Base-by-base conservation (phyloP, 2,329 filamentous ascomycete genomes). In the Paraphaeosphaeria sporulosa region DNA sequence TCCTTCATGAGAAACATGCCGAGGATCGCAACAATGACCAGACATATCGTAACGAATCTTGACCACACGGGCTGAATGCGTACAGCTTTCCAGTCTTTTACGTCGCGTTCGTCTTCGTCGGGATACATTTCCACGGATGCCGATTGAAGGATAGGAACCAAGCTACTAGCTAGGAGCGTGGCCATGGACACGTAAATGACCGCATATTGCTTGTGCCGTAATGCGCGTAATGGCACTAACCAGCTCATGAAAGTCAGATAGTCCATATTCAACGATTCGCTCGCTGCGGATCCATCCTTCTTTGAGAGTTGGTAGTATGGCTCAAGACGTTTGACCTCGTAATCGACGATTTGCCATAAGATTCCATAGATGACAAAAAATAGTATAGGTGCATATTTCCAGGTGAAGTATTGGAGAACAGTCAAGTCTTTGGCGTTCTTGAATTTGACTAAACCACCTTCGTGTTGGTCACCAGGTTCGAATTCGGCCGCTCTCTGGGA, bases 181-280 rank as follows among this genome's bases (percentile, higher is more conserved):
- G 87, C 86, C 6, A 90, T 64, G 0, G 89, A 90, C 0, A 88
- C 91, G 15, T 89, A 79, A 0, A 85, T 85, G 6, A 93, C 90
- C 0, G 90, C 89, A 71, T 88, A 90, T 67, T 93, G 90, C 47
- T 82, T 83, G 63, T 86, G 84, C 61, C 81, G 81, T 2, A 91
- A 69, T 1, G 90, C 89, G 48, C 84, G 82, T 4, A 92, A 75
- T 0, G 90, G 90, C 2, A 89, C 83, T 42, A 89, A 76, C 68
- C 90, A 87, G 68, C 84, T 88, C 78, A 89, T 86, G 66, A 87
- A 84, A 5, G 89, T 91, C 47, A 91, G 83, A 61, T 93, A 93
- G 73, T 92, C 89, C 62, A 91, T 89, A 64, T 92, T 92, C 69
- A 93, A 85, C 0, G 88, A 90, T 70, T 77, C 76, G 13, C 68